Percentiles rank a stretch among this genome's conserved stretches.
Conservation (phyloP, 148 eudicot genomes). For the Vaccinium macrocarpon region DNA sequence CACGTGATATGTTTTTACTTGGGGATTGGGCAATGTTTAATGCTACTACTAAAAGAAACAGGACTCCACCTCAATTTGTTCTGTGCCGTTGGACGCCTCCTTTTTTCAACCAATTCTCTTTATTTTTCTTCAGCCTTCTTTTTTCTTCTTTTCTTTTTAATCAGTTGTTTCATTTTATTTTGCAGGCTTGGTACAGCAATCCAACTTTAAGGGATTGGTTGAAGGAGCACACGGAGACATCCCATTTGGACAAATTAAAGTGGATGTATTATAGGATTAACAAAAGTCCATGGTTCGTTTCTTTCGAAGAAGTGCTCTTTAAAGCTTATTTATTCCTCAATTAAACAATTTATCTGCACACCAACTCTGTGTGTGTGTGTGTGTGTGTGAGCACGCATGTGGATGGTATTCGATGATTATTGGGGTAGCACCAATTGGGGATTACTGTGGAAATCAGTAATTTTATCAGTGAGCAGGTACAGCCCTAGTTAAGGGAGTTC, state of each 20-base stretch:
- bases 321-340: neutral
- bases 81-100: neutral
- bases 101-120: neutral
- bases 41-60: conserved; percentile 9
- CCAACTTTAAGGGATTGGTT: conserved; percentile 80
- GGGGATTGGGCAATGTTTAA: conserved; percentile 4
- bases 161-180: neutral
- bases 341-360: neutral
- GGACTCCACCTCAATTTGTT: conserved; percentile 7
- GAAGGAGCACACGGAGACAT: conserved; percentile 56
- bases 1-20: neutral
- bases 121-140: neutral
- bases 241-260: conserved; percentile 63
- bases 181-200: conserved; percentile 80
- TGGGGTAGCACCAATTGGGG: neutral
- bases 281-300: conserved; percentile 81
- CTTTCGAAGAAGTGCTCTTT: neutral
- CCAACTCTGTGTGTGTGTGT: neutral
- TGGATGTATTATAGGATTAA: conserved; percentile 79
- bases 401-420: neutral
- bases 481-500: neutral
- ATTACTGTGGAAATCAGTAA: neutral
- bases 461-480: neutral
- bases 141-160: neutral
- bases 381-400: neutral